Base-by-base conservation (phyloP, 2,329 filamentous ascomycete genomes). In the Zymoseptoria passerinii region DNA sequence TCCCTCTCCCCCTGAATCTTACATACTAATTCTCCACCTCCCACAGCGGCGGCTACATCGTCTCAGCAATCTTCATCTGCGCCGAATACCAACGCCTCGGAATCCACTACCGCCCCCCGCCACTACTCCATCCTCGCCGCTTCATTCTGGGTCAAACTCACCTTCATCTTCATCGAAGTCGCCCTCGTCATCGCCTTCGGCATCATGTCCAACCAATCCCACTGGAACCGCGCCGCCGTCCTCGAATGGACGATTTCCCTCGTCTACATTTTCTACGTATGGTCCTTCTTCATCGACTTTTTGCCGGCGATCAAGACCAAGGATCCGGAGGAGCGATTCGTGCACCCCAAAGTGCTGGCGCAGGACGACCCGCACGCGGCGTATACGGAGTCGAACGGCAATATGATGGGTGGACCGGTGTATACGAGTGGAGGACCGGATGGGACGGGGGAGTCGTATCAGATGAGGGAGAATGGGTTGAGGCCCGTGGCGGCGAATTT, bases 71-170 rank as follows among this genome's bases (percentile, higher is more conserved):
- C 65, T 92, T 92, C 74, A 88, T 92, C 64, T 96, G 92, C 77
- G 85, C 84, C 77, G 91, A 96, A 73, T 96, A 95, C 73, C 87
- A 94, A 68, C 85, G 89, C 2, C 81, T 97, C 1, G 90, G 91
- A 27, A 84, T 87, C 55, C 86, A 87, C 71, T 89, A 92, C 77
- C 87, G 87, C 62, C 77, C 91, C 60, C 77, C 87, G 87, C 62
- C 77, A 91, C 60, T 83, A 92, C 74, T 82, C 80, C 56, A 77
- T 94, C 64, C 82, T 99, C 9, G 82, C 85, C 52, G 73, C 80
- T 60, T 94, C 88, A 58, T 97, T 97, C 78, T 92, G 86, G 82
- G 79, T 94, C 70, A 99, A 99, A 75, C 80, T 95, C 28, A 64
- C 73, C 59, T 97, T 99, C 75, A 87, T 97, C 71, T 68, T 96